Evolutionary conservation across 2,329 filamentous ascomycete genomes (phyloP).

Genomic region (Venturiaceae sp.): DNA sequence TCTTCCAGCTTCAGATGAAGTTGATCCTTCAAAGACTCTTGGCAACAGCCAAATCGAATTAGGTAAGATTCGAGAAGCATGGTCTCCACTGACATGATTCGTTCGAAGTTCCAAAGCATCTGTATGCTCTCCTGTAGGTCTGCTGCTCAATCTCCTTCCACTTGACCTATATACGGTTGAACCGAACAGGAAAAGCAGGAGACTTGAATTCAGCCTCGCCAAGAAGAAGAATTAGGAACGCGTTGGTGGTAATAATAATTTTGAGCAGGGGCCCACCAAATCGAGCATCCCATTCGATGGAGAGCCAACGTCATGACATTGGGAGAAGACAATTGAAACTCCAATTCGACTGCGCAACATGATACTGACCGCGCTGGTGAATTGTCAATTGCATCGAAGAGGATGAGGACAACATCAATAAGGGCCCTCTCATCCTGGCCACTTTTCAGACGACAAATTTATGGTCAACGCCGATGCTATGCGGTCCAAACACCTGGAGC

Average conservation of each 20-base stretch:
- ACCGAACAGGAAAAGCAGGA: too few relatives aligned
- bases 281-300: neutral
- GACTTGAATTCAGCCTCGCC: too few relatives aligned
- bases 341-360: neutral
- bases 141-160: too few relatives aligned
- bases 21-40: neutral
- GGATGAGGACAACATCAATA: neutral
- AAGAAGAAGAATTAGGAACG: too few relatives aligned
- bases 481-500: conserved; percentile 69
- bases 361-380: neutral
- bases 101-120: neutral
- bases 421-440: neutral
- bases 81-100: neutral
- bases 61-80: too few relatives aligned
- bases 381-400: neutral
- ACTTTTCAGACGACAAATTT: neutral
- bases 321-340: neutral
- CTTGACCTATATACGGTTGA: too few relatives aligned
- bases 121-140: too few relatives aligned
- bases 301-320: neutral
- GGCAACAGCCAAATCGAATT: neutral
- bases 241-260: neutral
- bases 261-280: neutral
- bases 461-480: conserved; percentile 42
- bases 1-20: neutral